A percentile compares a stretch with the other conserved stretches of the same genome.
phyloP scores from a whole-genome alignment of 164 flowering plant genomes.

The Brasenia schreberi region DNA sequence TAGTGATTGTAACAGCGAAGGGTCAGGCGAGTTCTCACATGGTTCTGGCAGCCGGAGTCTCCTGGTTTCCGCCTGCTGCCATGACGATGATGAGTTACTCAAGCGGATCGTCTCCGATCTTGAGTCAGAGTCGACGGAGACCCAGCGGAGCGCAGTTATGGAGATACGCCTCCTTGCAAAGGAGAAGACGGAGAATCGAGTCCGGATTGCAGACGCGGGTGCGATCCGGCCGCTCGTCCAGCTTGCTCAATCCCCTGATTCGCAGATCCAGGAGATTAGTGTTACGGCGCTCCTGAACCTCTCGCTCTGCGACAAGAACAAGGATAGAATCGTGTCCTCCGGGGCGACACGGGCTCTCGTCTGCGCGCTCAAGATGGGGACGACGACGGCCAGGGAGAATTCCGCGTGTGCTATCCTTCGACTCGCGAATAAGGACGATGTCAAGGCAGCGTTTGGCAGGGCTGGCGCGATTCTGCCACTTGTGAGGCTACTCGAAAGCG shows the following conservation, averaged over 20 bases:
- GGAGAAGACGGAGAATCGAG: slow-evolving; percentile 58
- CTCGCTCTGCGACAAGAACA: slow-evolving; percentile 70
- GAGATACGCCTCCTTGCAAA: slow-evolving; percentile 67
- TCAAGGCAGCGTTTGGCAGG: slow-evolving; percentile 57
- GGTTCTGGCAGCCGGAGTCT: slow-evolving; percentile 34
- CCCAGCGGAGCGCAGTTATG: slow-evolving; percentile 55
- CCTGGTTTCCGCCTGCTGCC: slow-evolving; percentile 23
- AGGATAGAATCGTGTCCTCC: slow-evolving; percentile 36
- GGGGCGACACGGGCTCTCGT: slow-evolving; percentile 80
- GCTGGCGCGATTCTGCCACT: slow-evolving; percentile 78
- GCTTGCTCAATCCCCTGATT: slow-evolving; percentile 41
- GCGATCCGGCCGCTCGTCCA: slow-evolving; percentile 52
- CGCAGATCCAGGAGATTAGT: slow-evolving; percentile 47
- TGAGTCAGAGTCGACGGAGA: slow-evolving; percentile 41
- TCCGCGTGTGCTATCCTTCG: slow-evolving; percentile 84
- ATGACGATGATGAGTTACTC: slow-evolving; percentile 33
- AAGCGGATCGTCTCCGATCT: slow-evolving; percentile 47
- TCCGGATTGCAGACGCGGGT: slow-evolving; percentile 55
- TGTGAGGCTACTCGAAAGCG: slow-evolving; percentile 50
- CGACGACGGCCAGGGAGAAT: slow-evolving; percentile 66
- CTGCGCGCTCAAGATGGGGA: slow-evolving; percentile 53
- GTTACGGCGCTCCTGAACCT: slow-evolving; percentile 76
- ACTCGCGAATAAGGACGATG: slow-evolving; percentile 52
- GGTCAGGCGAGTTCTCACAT: slow-evolving; percentile 62
- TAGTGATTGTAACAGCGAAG: slow-evolving; percentile 75